A percentile compares a stretch with the other conserved stretches of the same genome.
Evolutionary conservation across 2,329 filamentous ascomycete genomes (phyloP).

Genomic region (Volutella citrinella): DNA sequence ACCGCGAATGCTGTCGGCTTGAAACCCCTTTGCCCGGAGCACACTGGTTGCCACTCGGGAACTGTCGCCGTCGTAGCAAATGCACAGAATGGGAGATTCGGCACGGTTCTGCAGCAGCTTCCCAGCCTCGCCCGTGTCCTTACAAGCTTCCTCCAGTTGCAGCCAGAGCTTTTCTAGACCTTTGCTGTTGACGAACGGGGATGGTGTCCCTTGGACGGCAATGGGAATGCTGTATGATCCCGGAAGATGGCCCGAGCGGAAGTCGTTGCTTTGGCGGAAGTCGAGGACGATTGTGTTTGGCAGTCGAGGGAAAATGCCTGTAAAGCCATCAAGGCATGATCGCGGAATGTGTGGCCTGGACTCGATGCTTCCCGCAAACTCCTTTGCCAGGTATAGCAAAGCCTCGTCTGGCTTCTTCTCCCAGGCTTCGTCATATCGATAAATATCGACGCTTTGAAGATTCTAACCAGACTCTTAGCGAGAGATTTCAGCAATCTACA

Average conservation of each 20-base stretch:
- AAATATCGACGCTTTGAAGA: constrained; percentile 21
- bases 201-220: constrained; percentile 30
- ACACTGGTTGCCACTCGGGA: constrained; percentile 53
- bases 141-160: constrained; percentile 43
- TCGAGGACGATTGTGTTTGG: constrained; percentile 40
- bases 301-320: constrained; percentile 8
- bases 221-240: constrained; percentile 44
- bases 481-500: not conserved
- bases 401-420: constrained; percentile 14
- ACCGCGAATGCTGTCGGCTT: constrained; percentile 44
- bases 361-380: constrained; percentile 11
- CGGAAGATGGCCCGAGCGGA: constrained; percentile 39
- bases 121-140: constrained; percentile 17
- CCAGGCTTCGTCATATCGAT: constrained; percentile 27
- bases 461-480: not conserved
- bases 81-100: constrained; percentile 39
- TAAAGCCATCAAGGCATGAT: too few relatives aligned
- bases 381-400: constrained; percentile 12
- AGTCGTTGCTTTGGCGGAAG: constrained; percentile 41
- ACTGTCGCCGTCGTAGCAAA: constrained; percentile 55
- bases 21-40: constrained; percentile 46
- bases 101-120: constrained; percentile 20
- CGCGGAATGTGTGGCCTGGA: constrained; percentile 1
- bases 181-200: constrained; percentile 44
- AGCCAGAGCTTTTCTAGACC: constrained; percentile 45